phyloP scores from a whole-genome alignment of 345 rosid species.

The Heritiera littoralis region DNA sequence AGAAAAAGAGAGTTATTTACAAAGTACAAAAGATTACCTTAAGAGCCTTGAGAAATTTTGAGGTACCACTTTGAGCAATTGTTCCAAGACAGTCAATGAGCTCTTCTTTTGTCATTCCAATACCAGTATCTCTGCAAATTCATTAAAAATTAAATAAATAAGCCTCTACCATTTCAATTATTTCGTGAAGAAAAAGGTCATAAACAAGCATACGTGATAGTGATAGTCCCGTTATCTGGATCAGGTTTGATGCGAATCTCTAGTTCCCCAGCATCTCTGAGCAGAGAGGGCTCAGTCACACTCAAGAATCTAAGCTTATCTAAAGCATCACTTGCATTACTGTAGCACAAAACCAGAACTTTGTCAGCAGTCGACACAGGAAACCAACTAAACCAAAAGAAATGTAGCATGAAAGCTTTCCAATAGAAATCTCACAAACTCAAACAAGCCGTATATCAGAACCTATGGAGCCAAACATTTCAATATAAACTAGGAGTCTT shows the following conservation, averaged over 20 bases:
- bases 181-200: not conserved
- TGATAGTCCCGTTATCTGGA: constrained; percentile 84
- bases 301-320: constrained; percentile 94
- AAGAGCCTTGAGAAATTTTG: constrained; percentile 86
- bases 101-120: constrained; percentile 98
- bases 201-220: constrained; percentile 55
- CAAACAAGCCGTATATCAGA: not conserved
- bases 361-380: not conserved
- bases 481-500: not conserved
- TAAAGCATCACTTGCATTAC: constrained; percentile 99
- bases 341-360: constrained; percentile 36
- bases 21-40: constrained; percentile 49
- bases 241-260: constrained; percentile 91
- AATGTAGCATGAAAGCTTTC: not conserved
- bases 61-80: constrained; percentile 99
- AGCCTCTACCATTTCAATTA: not conserved
- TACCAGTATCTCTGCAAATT: constrained; percentile 80
- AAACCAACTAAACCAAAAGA: not conserved
- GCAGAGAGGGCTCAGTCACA: constrained; percentile 89
- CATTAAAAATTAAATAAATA: not conserved
- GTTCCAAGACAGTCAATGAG: constrained; percentile 98
- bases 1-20: not conserved
- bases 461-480: not conserved
- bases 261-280: constrained; percentile 85
- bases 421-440: not conserved